Conservation (phyloP, 208 protist species). For the Crithidia thermophila region DNA sequence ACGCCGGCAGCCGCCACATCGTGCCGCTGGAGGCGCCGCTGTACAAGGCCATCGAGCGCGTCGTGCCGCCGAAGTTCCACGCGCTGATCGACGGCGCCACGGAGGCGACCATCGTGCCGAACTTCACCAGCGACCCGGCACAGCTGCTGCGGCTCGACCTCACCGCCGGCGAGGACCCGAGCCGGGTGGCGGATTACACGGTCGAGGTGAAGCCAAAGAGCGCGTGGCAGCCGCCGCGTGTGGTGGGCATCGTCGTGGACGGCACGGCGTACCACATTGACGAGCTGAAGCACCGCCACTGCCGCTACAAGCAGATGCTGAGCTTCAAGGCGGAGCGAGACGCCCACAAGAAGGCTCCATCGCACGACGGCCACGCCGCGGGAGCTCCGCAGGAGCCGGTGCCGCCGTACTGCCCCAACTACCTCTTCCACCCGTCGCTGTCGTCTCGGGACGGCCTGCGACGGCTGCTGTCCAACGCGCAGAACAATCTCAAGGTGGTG, state of each 20-base stretch:
- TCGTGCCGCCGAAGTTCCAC: conserved; percentile 24
- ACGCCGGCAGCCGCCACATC: conserved; percentile 30
- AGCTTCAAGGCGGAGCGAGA: conserved; percentile 34
- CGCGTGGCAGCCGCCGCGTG: conserved; percentile 52
- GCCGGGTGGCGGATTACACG: conserved; percentile 32
- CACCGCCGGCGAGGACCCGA: conserved; percentile 1
- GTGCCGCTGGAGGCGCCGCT: conserved; percentile 21
- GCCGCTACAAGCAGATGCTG: conserved; percentile 72
- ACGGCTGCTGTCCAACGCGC: conserved; percentile 29
- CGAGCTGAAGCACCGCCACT: conserved; percentile 48
- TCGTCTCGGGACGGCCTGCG: conserved; percentile 38
- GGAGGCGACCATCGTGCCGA: conserved; percentile 42
- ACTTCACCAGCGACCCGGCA: conserved; percentile 37
- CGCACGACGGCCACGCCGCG: too few species aligned
- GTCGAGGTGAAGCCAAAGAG: conserved; percentile 84
- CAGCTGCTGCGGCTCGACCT: conserved; percentile 21
- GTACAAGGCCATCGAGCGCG: conserved; percentile 13
- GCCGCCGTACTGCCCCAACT: conserved; percentile 71
- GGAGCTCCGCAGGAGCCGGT: too few species aligned
- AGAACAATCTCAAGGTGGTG: conserved; percentile 56
- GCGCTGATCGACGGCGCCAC: conserved; percentile 18
- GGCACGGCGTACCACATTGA: conserved; percentile 44
- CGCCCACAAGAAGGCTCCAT: background rate
- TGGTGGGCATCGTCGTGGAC: conserved; percentile 62
- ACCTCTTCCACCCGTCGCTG: conserved; percentile 35